Conservation (phyloP, 768 basidiomycete genomes). For the Bullera alba region DNA sequence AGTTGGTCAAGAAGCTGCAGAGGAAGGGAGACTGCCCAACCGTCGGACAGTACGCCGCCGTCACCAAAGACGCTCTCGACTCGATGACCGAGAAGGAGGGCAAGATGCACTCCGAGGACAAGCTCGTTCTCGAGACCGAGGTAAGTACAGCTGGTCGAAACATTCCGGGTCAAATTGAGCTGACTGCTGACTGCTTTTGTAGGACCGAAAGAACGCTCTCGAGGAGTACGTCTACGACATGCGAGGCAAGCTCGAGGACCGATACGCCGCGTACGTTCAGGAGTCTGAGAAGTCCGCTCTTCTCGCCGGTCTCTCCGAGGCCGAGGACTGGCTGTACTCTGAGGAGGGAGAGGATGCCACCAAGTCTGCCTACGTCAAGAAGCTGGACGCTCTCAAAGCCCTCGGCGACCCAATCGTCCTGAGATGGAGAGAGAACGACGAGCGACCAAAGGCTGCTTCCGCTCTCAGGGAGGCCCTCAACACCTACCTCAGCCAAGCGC, state of each 20-base stretch:
- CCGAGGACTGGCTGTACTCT: slow-evolving; percentile 95
- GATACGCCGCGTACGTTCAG: slow-evolving; percentile 70
- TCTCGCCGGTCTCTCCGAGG: slow-evolving; percentile 60
- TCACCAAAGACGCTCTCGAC: slow-evolving; percentile 63
- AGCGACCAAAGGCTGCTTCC: slow-evolving; percentile 64
- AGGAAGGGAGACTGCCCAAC: slow-evolving; percentile 78
- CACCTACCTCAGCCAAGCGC: slow-evolving; percentile 74
- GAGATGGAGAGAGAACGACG: slow-evolving; percentile 76
- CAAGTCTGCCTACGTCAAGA: slow-evolving; percentile 86
- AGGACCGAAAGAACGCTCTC: slow-evolving; percentile 97
- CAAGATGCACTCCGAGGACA: slow-evolving; percentile 82
- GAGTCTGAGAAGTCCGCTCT: slow-evolving; percentile 71
- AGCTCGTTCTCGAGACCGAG: slow-evolving; percentile 96
- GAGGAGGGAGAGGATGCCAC: slow-evolving; percentile 93
- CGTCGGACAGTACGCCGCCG: slow-evolving; percentile 57
- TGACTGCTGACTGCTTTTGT: slow-evolving; percentile 1
- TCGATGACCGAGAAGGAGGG: slow-evolving; percentile 70
- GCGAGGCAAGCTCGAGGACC: slow-evolving; percentile 82
- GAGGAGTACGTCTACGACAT: slow-evolving; percentile 98
- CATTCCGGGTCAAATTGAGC: background rate
- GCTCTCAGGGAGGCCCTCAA: slow-evolving; percentile 82
- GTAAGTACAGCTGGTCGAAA: slow-evolving; percentile 46
- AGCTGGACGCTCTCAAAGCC: slow-evolving; percentile 73
- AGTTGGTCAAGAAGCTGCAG: slow-evolving; percentile 76
- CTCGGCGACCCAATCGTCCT: slow-evolving; percentile 79